These are phyloP conservation scores for Wickerhamiella vanderwaltii DNA, from an alignment of 805 yeast species.

Conservation along the genomic window DNA sequence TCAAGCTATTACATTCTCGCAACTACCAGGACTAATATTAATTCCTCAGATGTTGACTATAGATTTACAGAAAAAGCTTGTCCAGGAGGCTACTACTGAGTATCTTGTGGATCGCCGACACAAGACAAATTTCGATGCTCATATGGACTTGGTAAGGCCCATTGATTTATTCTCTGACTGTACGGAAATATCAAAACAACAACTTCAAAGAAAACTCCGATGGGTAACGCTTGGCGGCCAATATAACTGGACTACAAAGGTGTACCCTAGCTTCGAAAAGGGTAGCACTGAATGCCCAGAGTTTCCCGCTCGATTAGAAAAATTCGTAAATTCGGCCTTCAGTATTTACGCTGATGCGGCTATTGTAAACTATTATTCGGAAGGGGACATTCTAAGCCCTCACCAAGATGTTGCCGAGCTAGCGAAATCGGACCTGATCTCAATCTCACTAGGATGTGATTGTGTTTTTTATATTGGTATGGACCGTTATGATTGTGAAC, in stretches of 20 bases:
- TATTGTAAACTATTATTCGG: slow-evolving; percentile 33
- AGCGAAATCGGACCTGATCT: slow-evolving; percentile 28
- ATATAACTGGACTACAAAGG: slow-evolving; percentile 34
- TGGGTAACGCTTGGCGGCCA: slow-evolving; percentile 39
- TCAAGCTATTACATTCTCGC: slow-evolving; percentile 17
- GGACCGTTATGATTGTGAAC: slow-evolving; percentile 19
- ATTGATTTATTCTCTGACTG: slow-evolving; percentile 23
- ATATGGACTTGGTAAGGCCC: slow-evolving; percentile 26
- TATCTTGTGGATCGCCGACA: slow-evolving; percentile 28
- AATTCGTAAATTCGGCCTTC: slow-evolving; percentile 19
- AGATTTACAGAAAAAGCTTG: slow-evolving; percentile 24
- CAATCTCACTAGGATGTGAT: slow-evolving; percentile 31
- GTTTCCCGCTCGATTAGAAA: slow-evolving; percentile 25
- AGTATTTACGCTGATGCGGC: slow-evolving; percentile 30
- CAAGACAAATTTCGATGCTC: slow-evolving; percentile 29
- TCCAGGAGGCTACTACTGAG: slow-evolving; percentile 24
- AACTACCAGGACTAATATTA: slow-evolving; percentile 30
- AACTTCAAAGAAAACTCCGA: slow-evolving; percentile 25
- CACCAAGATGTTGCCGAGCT: slow-evolving; percentile 35
- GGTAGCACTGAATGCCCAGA: slow-evolving; percentile 25
- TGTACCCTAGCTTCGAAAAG: slow-evolving; percentile 30
- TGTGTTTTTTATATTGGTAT: slow-evolving; percentile 29
- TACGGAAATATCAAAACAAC: slow-evolving; percentile 13
- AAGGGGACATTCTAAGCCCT: slow-evolving; percentile 34
- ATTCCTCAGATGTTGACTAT: slow-evolving; percentile 20